Percentiles rank a stretch among this genome's conserved stretches.
Evolutionary conservation across 345 rosid species (phyloP).

Genomic region (Citrus unshiu): DNA sequence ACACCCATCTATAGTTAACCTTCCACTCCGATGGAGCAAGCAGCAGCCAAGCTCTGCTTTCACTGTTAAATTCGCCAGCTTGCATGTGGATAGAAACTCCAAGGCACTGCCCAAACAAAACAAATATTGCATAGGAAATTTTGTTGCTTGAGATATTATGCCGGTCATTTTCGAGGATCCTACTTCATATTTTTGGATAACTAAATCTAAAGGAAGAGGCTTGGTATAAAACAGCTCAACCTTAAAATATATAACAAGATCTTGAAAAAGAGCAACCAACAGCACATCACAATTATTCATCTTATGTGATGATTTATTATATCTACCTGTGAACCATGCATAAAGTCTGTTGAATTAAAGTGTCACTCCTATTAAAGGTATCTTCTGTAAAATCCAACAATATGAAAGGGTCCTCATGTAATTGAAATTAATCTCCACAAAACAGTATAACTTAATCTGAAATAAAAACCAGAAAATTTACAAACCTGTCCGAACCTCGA

Average conservation of each 20-base stretch:
- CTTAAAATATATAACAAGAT: background rate
- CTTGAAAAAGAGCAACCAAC: background rate
- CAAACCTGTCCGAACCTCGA: conserved; percentile 97
- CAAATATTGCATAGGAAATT: conserved; percentile 5
- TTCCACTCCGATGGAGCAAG: too few relatives aligned
- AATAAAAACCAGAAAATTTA: background rate
- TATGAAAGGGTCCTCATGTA: conserved; percentile 1
- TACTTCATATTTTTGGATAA: conserved; percentile 1
- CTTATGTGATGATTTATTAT: background rate
- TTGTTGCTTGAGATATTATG: background rate
- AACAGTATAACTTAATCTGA: background rate
- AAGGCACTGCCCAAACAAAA: conserved; percentile 61
- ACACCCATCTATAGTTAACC: too few relatives aligned
- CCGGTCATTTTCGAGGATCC: conserved; percentile 11
- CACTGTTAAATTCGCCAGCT: too few relatives aligned
- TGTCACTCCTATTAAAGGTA: background rate
- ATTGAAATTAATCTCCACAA: conserved; percentile 4
- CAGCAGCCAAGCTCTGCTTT: too few relatives aligned
- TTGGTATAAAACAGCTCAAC: background rate
- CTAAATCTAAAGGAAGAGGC: background rate
- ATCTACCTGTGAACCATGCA: background rate
- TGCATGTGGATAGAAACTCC: conserved; percentile 36
- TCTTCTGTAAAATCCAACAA: conserved; percentile 5
- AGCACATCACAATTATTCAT: background rate
- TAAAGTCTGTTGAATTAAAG: background rate